phyloP scores from a whole-genome alignment of 2,329 filamentous ascomycete species.

The Magnaporthiopsis poae region DNA sequence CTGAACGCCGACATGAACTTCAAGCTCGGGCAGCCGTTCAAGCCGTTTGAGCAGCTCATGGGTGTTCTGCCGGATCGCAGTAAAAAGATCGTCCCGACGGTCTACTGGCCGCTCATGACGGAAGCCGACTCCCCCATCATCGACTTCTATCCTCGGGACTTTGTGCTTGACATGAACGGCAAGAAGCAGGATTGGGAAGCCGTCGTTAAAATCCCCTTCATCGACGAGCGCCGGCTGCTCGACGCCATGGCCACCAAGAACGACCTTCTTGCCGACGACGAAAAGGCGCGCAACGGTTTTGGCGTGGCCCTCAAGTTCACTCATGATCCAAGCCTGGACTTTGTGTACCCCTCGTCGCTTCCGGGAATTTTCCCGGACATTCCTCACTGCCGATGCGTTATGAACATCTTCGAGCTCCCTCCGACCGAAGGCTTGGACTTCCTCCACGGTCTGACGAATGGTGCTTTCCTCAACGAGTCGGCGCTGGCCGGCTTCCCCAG shows the following conservation, averaged over 20 bases:
- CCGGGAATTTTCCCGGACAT: conserved; percentile 86
- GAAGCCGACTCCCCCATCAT: conserved; percentile 82
- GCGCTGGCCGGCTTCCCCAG: conserved; percentile 93
- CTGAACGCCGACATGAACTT: conserved; percentile 82
- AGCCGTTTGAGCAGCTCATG: conserved; percentile 93
- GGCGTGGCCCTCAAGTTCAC: conserved; percentile 89
- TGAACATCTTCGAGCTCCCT: conserved; percentile 93
- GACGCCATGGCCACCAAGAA: conserved; percentile 80
- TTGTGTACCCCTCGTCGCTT: conserved; percentile 76
- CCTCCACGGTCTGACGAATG: conserved; percentile 72
- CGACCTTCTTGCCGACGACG: conserved; percentile 61
- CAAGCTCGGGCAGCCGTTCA: conserved; percentile 87
- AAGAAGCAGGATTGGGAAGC: conserved; percentile 99
- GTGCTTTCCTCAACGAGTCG: conserved; percentile 68
- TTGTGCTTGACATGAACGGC: conserved; percentile 97
- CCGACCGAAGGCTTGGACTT: conserved; percentile 82
- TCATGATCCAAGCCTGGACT: conserved; percentile 67
- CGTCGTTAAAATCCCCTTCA: conserved; percentile 97
- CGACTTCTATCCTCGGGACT: conserved; percentile 95
- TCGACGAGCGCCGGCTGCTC: conserved; percentile 80
- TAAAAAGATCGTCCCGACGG: conserved; percentile 82
- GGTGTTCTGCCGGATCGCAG: conserved; percentile 93
- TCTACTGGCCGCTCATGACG: conserved; percentile 90
- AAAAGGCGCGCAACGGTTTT: conserved; percentile 78
- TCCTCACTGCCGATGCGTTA: conserved; percentile 75